These are phyloP conservation scores for Scleroderma citrinum DNA, from an alignment of 768 basidiomycete species.

Conservation along the genomic window DNA sequence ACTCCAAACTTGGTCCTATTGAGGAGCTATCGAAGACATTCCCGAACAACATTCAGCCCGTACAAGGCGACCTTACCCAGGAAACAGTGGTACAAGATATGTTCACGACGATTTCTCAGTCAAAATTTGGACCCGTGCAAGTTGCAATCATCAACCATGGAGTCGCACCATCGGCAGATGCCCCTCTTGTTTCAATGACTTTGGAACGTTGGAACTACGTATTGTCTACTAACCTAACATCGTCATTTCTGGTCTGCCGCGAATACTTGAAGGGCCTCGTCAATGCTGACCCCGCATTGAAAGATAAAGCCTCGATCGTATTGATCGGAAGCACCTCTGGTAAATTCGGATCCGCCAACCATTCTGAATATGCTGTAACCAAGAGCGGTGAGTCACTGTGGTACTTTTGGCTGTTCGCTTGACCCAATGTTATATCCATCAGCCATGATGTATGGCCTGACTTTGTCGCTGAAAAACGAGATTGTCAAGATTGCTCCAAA, in stretches of 20 bases:
- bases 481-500: slow-evolving; percentile 69
- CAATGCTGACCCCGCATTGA: slow-evolving; percentile 32
- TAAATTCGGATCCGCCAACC: slow-evolving; percentile 64
- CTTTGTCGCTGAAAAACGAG: slow-evolving; percentile 69
- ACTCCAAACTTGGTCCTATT: slow-evolving; percentile 42
- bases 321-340: slow-evolving; percentile 69
- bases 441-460: slow-evolving; percentile 73
- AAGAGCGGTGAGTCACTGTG: slow-evolving; percentile 52
- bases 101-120: slow-evolving; percentile 37
- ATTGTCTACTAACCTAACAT: slow-evolving; percentile 57
- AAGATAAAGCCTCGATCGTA: slow-evolving; percentile 54
- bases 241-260: slow-evolving; percentile 59
- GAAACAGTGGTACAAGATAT: slow-evolving; percentile 49
- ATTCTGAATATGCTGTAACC: slow-evolving; percentile 60
- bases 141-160: slow-evolving; percentile 61
- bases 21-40: slow-evolving; percentile 35
- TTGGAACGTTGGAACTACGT: slow-evolving; percentile 61
- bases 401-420: neutral
- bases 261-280: slow-evolving; percentile 50
- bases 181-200: slow-evolving; percentile 50
- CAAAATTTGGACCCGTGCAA: slow-evolving; percentile 46
- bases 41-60: slow-evolving; percentile 22
- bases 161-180: no score
- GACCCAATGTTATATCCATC: neutral
- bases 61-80: slow-evolving; percentile 54